These are phyloP conservation scores for Amphirosellinia nigrospora DNA, from an alignment of 495 filamentous ascomycete species.

Conservation along the genomic window DNA sequence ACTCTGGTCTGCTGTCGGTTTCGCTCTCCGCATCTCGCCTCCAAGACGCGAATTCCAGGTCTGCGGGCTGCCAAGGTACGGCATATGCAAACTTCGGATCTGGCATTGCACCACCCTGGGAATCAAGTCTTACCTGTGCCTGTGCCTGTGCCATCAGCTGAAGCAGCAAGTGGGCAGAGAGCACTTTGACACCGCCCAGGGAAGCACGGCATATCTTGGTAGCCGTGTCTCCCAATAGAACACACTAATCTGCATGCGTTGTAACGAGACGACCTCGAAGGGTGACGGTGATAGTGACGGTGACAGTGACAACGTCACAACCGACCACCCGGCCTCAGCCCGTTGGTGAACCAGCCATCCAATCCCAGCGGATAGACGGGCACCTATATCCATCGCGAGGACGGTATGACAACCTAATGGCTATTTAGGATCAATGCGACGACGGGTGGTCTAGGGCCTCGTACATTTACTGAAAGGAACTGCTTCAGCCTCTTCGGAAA, in stretches of 20 bases:
- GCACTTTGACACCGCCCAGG: neutral
- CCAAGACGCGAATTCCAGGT: slow-evolving; percentile 14
- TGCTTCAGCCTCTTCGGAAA: slow-evolving; percentile 16
- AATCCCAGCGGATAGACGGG: slow-evolving; percentile 1
- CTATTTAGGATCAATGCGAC: slow-evolving; percentile 16
- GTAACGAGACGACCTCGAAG: neutral
- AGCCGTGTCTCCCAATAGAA: slow-evolving; percentile 11
- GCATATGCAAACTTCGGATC: slow-evolving; percentile 25
- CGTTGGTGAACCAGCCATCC: neutral
- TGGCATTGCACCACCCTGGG: slow-evolving; percentile 20
- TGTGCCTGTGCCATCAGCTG: slow-evolving; percentile 6
- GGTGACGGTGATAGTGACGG: slow-evolving; percentile 5
- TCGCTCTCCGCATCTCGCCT: slow-evolving; percentile 20
- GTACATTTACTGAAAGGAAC: neutral
- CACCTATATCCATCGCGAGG: neutral
- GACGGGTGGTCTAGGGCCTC: slow-evolving; percentile 1
- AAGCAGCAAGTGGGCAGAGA: neutral
- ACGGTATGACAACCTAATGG: neutral
- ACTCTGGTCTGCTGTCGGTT: no score
- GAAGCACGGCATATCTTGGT: slow-evolving; percentile 15
- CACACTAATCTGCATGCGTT: slow-evolving; percentile 9
- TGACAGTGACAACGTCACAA: slow-evolving; percentile 4
- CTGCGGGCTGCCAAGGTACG: slow-evolving; percentile 21
- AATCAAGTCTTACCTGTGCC: slow-evolving; percentile 5
- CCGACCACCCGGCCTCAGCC: slow-evolving; percentile 4